Base-by-base conservation (phyloP, 2,329 filamentous ascomycete genomes). In the Aspergillus costaricaensis region DNA sequence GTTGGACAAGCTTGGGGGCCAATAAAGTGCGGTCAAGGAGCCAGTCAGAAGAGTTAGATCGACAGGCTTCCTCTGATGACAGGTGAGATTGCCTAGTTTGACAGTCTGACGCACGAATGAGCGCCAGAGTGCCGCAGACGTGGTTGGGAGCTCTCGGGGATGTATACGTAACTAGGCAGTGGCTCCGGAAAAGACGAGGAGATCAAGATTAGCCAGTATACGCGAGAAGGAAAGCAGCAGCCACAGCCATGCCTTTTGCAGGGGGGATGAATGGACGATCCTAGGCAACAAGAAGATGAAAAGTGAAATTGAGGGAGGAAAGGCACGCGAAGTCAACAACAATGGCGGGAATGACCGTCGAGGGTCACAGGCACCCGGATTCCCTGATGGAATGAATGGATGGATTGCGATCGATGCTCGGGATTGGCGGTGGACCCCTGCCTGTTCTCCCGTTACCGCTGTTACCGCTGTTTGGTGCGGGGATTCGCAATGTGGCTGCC, bases 331-430 rank as follows among this genome's bases (percentile, higher is more conserved):
- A 30, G 15, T 27, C 8, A 23, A 49, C 44, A 44, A 44, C 41
- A 38, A 44, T 52, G 36, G 55, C 49, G 41, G 19, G 48, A 25
- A 44, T 47, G 44, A 57, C 41, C 27, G 50, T 50, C 10, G 19
- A 25, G 36, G 55, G 58, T 55, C 54, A 30, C 50, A 66, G 65
- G 65, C 65, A 67, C 60, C 65, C 58, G 53, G 48, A 65, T 67
- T 67, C 59, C 58, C 32, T 23, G 23, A 15, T 7, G 38, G 36
- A 53, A 23, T 23, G 38, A 43, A 55, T 19, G 52, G 21, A 19
- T 55, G 27, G 9, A 58, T 15, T 36, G 19, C 25, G 17, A 44
- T 32, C 15, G 44, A 57, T 57, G 39, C 25, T 57, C 48, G 51
- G 52, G 53, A 52, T 43, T 30, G 41, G 44, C 50, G 43, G 30